These are phyloP conservation scores for Pelagomonas calceolata DNA, from an alignment of 108 stramenopile species.

Conservation along the genomic window DNA sequence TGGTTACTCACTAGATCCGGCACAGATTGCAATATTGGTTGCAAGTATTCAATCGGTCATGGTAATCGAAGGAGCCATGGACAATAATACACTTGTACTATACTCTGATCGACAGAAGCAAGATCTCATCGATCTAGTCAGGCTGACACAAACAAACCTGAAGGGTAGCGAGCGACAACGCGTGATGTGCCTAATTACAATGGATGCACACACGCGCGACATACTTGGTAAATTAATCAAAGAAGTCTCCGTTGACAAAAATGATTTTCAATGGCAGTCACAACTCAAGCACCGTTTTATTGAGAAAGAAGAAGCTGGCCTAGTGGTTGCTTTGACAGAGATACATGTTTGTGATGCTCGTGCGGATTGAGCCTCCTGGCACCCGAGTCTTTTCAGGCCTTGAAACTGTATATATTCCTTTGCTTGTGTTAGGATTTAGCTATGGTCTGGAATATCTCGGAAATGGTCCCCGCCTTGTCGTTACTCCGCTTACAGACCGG, in stretches of 20 bases:
- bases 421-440: conserved; percentile 18
- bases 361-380: not conserved
- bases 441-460: conserved; percentile 61
- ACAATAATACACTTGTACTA: conserved; percentile 24
- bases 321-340: not conserved
- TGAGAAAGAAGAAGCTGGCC: not conserved
- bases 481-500: conserved; percentile 59
- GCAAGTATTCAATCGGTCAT: conserved; percentile 41
- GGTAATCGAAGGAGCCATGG: conserved; percentile 40
- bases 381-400: too few relatives aligned
- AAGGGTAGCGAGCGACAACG: conserved; percentile 42
- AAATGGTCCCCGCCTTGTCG: conserved; percentile 51
- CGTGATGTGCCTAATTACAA: conserved; percentile 52
- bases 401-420: too few relatives aligned
- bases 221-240: conserved; percentile 40
- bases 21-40: conserved; percentile 44
- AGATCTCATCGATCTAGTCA: conserved; percentile 46
- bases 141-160: conserved; percentile 34
- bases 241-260: conserved; percentile 5
- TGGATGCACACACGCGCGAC: conserved; percentile 52
- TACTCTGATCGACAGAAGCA: conserved; percentile 29
- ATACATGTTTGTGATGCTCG: conserved; percentile 34
- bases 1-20: conserved; percentile 28
- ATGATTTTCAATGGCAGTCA: conserved; percentile 49
- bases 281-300: conserved; percentile 48